Evolutionary conservation across 1,284 basidiomycete species (phyloP).

Genomic region (Pisolithus thermaeus): DNA sequence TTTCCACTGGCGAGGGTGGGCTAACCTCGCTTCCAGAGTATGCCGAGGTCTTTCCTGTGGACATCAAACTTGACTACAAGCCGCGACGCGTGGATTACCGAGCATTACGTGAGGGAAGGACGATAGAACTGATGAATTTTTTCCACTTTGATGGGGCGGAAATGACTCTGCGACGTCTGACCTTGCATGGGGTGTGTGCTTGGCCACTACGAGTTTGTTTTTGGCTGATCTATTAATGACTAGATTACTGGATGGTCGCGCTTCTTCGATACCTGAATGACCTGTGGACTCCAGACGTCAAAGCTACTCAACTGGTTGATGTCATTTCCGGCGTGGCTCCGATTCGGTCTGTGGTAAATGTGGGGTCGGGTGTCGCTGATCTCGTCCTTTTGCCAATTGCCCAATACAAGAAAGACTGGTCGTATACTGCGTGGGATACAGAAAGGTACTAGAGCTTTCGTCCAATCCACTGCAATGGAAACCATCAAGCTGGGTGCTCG

Average conservation of each 20-base stretch:
- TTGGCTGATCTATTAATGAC: conserved; percentile 5
- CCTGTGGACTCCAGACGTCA: conserved; percentile 98
- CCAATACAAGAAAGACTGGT: conserved; percentile 95
- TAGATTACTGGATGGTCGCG: conserved; percentile 87
- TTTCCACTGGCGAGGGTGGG: not conserved
- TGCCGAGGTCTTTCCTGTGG: conserved; percentile 85
- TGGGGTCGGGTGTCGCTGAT: conserved; percentile 94
- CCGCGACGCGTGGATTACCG: conserved; percentile 94
- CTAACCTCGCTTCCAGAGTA: conserved; percentile 48
- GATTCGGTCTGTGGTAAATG: conserved; percentile 92
- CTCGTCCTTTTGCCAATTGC: conserved; percentile 93
- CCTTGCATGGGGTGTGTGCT: conserved; percentile 76
- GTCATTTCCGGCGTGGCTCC: conserved; percentile 97
- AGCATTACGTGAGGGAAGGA: conserved; percentile 86
- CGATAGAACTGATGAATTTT: conserved; percentile 99
- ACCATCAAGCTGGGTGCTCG: conserved; percentile 93
- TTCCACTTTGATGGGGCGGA: conserved; percentile 99
- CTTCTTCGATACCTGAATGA: conserved; percentile 91
- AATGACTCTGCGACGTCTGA: conserved; percentile 94
- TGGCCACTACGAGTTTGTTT: conserved; percentile 1
- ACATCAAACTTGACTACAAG: conserved; percentile 96
- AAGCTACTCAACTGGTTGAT: conserved; percentile 95
- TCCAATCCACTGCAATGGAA: conserved; percentile 91
- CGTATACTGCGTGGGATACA: conserved; percentile 92
- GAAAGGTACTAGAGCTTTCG: conserved; percentile 88